Evolutionary conservation across 1,139 yeast genomes (phyloP), one percentile per base, ranked within the genome.

Genomic region (Geotrichum carabidarum): DNA sequence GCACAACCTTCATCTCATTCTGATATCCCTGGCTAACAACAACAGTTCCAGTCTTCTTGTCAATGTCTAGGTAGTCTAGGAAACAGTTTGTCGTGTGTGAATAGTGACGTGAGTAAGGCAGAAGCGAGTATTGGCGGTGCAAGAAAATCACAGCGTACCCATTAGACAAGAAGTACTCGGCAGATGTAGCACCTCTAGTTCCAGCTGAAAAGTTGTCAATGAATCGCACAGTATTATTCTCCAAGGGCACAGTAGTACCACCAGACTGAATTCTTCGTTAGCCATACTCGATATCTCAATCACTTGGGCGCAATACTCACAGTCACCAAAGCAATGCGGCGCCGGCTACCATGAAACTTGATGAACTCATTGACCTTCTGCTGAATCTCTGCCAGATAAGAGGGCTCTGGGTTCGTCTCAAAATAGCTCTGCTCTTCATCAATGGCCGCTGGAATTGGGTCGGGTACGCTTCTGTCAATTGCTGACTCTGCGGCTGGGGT

Each of bases 211-310:
- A 94, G 68, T 93, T 93, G 70, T 93, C 99, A 66, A 93, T 90
- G 71, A 93, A 93, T 56, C 99, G 73, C 14, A 93, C 99, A 0
- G 99, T 94, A 66, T 94, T 93, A 71, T 90, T 90, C 65, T 93
- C 99, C 61, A 93, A 74, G 0, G 99, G 99, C 0, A 94, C 99
- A 0, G 98, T 91, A 0, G 99, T 93, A 36, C 99, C 99, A n/a
- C 99, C 99, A 9, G 93, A 83, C 54, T 50, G 17, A 4, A 42
- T 22, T 5, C 11, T 22, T 22, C 4, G 44, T 40, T 40, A 22
- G 44, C 3, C 7, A 22, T 22, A 22, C 27, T 22, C 27, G 5
- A 22, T 22, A 22, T 22, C n/a, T 41, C 17, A 14, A 2, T 34
- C 7, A 2, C 11, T 9, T 9, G 36, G 36, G 36, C 3, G 7